A percentile compares a stretch with the other conserved stretches of the same genome.
Conservation (phyloP, 129 eudicot genomes). For the Pulicaria dysenterica region DNA sequence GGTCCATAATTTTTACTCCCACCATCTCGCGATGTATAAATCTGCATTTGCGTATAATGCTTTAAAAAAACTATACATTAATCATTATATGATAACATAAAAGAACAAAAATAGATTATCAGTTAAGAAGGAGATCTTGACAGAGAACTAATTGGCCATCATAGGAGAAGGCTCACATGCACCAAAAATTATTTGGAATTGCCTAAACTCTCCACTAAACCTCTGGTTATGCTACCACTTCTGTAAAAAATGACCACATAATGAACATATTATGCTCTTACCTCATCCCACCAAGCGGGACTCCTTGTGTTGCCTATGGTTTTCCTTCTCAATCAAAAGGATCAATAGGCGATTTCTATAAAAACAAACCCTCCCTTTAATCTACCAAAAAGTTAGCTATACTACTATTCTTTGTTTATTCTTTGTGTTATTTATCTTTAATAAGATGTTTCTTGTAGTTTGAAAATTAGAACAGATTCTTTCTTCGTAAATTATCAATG, state of each 20-base stretch:
- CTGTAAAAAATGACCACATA: slow-evolving; percentile 43
- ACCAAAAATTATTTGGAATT: slow-evolving; percentile 90
- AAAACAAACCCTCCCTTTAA: too few relatives aligned
- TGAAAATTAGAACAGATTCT: too few relatives aligned
- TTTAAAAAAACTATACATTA: background rate
- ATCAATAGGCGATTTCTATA: slow-evolving; percentile 92
- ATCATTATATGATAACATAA: background rate
- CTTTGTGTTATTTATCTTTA: too few relatives aligned
- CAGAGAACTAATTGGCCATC: slow-evolving; percentile 98
- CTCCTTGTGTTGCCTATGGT: slow-evolving; percentile 83
- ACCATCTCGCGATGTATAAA: slow-evolving; percentile 84
- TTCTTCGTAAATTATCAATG: too few relatives aligned
- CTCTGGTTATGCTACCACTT: slow-evolving; percentile 97
- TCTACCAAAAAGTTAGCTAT: too few relatives aligned
- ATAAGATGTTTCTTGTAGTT: too few relatives aligned
- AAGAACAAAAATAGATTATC: slow-evolving; percentile 5
- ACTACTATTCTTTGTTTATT: too few relatives aligned
- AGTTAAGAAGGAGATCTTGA: slow-evolving; percentile 44
- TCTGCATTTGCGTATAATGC: slow-evolving; percentile 39
- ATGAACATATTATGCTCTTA: slow-evolving; percentile 36
- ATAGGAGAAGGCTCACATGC: slow-evolving; percentile 88
- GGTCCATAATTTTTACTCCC: slow-evolving; percentile 83
- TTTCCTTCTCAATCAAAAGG: slow-evolving; percentile 76
- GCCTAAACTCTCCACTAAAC: slow-evolving; percentile 97
- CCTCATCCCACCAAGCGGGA: slow-evolving; percentile 96